phyloP scores from a whole-genome alignment of 306 rosid species.

The Argentina anserina region DNA sequence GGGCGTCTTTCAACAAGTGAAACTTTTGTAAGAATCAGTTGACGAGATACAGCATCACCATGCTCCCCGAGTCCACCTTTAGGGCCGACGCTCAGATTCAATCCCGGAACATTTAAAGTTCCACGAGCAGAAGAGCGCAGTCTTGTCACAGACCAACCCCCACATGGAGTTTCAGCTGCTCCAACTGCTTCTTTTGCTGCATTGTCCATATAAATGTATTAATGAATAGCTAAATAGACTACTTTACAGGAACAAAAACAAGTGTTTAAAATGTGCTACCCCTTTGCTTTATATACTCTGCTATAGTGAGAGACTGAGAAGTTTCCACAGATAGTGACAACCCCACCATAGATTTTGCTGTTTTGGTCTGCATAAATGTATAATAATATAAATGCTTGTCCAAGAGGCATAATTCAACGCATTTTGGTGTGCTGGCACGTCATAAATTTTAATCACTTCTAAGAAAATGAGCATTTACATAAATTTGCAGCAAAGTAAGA shows the following conservation, averaged over 20 bases:
- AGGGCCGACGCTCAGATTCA: conserved; percentile 92
- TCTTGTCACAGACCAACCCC: conserved; percentile 96
- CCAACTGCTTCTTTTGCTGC: conserved; percentile 97
- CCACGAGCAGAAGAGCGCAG: conserved; percentile 97
- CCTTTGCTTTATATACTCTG: conserved; percentile 79
- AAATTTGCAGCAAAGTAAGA: background rate
- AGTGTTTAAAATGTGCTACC: conserved; percentile 47
- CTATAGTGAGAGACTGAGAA: conserved; percentile 62
- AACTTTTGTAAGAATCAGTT: conserved; percentile 89
- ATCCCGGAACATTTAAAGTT: conserved; percentile 84
- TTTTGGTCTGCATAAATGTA: conserved; percentile 66
- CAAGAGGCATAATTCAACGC: conserved; percentile 3
- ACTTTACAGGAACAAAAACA: background rate
- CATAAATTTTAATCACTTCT: no score
- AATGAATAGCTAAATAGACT: conserved; percentile 1
- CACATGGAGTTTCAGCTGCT: conserved; percentile 95
- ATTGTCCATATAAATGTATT: conserved; percentile 23
- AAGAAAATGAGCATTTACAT: conserved; percentile 9
- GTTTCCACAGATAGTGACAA: conserved; percentile 72
- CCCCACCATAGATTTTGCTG: conserved; percentile 90
- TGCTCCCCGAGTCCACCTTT: conserved; percentile 99
- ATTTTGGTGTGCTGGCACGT: conserved; percentile 13
- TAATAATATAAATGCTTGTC: conserved; percentile 19
- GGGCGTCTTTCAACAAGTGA: conserved; percentile 99
- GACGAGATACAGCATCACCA: conserved; percentile 96